Evolutionary conservation across 345 rosid species (phyloP).

Genomic region (Chamaenerion angustifolium): DNA sequence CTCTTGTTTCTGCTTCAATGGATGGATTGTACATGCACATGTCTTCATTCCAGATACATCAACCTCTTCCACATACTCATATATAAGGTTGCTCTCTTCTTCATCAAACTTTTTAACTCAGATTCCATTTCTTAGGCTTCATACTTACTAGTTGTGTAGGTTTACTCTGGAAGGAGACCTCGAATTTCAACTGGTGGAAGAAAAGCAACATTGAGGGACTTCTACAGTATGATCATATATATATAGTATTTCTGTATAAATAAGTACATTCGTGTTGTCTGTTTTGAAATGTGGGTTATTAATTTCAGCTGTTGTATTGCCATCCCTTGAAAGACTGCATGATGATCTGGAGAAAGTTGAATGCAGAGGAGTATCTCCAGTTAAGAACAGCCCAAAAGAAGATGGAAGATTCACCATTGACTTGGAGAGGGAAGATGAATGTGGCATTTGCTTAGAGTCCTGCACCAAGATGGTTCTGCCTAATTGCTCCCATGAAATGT

Average conservation of each 20-base stretch:
- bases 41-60: constrained; percentile 66
- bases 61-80: constrained; percentile 72
- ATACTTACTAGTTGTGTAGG: constrained; percentile 20
- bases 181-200: constrained; percentile 45
- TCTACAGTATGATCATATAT: constrained; percentile 44
- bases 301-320: constrained; percentile 63
- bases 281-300: background rate
- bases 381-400: constrained; percentile 32
- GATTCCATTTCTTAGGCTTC: background rate
- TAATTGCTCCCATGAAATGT: constrained; percentile 86
- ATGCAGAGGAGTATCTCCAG: constrained; percentile 13
- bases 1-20: constrained; percentile 62
- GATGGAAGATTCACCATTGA: constrained; percentile 34
- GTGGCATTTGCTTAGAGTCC: constrained; percentile 95
- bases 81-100: constrained; percentile 42
- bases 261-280: background rate
- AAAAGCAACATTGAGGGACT: constrained; percentile 76
- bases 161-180: constrained; percentile 42
- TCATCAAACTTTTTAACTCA: background rate
- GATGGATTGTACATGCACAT: constrained; percentile 65
- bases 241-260: background rate
- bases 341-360: constrained; percentile 19
- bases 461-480: constrained; percentile 92
- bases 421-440: constrained; percentile 87
- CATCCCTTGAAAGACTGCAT: constrained; percentile 68